Percentiles rank a stretch among this genome's conserved stretches.
Evolutionary conservation across 202 grass and related monocot genomes (phyloP).

Genomic region (Alloteropsis angusta): DNA sequence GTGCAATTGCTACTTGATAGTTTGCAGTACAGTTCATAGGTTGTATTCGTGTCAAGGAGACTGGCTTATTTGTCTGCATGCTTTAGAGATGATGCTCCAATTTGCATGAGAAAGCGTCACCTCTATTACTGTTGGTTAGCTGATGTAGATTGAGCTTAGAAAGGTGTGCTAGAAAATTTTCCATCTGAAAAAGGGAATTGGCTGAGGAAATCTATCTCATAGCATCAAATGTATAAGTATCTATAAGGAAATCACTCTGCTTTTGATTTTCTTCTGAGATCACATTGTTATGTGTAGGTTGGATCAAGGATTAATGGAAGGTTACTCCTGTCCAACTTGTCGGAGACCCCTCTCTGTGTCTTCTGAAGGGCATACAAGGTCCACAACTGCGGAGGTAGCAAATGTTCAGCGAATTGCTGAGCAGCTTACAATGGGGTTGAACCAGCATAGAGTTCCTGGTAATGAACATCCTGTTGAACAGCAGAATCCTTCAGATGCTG

Average conservation of each 20-base stretch:
- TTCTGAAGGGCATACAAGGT: conserved; percentile 42
- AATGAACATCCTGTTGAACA: conserved; percentile 52
- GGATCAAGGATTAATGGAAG: conserved; percentile 88
- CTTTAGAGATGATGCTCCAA: background rate
- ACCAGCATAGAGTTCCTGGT: conserved; percentile 52
- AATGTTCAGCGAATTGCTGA: conserved; percentile 56
- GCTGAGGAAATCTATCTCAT: background rate
- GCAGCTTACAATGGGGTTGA: conserved; percentile 54
- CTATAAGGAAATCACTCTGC: background rate
- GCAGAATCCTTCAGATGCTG: conserved; percentile 57
- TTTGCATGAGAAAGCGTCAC: background rate
- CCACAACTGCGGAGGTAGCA: conserved; percentile 33
- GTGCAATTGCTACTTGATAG: conserved; percentile 9
- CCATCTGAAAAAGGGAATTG: background rate
- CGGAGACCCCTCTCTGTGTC: conserved; percentile 70
- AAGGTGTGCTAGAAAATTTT: background rate
- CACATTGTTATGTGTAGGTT: conserved; percentile 57
- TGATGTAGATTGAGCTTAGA: background rate
- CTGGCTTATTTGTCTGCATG: background rate
- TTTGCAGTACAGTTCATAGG: background rate
- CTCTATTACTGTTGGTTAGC: background rate
- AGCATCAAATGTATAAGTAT: conserved; percentile 12
- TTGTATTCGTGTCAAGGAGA: background rate
- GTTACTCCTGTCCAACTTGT: conserved; percentile 95
- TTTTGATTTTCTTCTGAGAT: background rate